These are phyloP conservation scores for Luvunga scandens DNA, from an alignment of 345 rosid genomes.

Conservation along the genomic window DNA sequence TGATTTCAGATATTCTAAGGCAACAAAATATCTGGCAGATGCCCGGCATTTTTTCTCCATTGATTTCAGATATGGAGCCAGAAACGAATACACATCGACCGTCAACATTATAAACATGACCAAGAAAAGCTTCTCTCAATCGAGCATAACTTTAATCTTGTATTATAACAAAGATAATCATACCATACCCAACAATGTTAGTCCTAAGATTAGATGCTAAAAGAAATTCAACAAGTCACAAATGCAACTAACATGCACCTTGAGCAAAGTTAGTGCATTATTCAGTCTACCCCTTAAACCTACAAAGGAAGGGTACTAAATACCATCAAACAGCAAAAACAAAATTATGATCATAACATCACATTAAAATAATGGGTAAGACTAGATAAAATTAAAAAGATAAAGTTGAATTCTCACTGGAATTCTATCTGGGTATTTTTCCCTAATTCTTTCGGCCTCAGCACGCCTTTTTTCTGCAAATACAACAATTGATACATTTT, in stretches of 20 bases:
- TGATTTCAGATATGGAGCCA: neutral
- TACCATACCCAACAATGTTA: neutral
- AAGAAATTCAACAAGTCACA: neutral
- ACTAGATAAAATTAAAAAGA: neutral
- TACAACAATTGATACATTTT: neutral
- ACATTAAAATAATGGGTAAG: neutral
- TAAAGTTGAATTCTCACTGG: conserved; percentile 41
- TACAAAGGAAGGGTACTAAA: neutral
- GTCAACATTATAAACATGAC: neutral
- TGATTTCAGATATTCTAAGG: neutral
- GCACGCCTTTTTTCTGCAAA: conserved; percentile 64
- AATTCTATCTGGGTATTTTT: conserved; percentile 68
- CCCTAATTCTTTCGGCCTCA: conserved; percentile 71
- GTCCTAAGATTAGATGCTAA: neutral
- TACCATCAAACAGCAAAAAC: neutral
- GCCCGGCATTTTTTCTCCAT: neutral
- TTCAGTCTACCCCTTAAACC: neutral
- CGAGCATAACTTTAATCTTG: neutral
- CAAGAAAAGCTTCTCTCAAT: neutral
- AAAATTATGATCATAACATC: neutral
- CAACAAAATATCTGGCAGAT: neutral
- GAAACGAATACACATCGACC: neutral
- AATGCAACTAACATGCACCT: neutral
- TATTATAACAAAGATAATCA: neutral
- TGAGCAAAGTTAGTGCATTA: neutral